Evolutionary conservation across 2,329 filamentous ascomycete genomes (phyloP), one percentile per base, ranked within the genome.

Genomic region (Ophioceras dolichostomum): DNA sequence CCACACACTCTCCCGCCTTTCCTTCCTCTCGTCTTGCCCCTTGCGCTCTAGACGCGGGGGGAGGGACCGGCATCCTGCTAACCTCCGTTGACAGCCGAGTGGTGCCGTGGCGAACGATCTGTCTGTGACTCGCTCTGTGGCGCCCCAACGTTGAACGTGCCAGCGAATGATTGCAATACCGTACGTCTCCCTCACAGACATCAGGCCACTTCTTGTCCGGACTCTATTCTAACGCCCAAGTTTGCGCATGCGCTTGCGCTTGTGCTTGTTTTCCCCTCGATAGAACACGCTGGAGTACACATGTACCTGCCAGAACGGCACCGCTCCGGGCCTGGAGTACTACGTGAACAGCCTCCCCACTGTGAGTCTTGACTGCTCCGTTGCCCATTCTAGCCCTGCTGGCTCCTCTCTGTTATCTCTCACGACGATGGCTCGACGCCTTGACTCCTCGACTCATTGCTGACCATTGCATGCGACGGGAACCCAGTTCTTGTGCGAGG

Each of bases 261-360:
- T 17, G 13, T 41, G 31, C 43, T n/a, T n/a, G n/a, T n/a, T n/a
- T n/a, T n/a, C n/a, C n/a, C n/a, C n/a, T n/a, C n/a, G n/a, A n/a
- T n/a, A 71, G 64, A 37, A 38, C 29, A 59, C 58, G 31, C 60
- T 75, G 31, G 45, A 54, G 37, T 75, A 62, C 55, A 45, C 50
- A 13, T 76, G 71, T 54, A 59, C 54, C 13, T 75, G 71, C 59
- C 37, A 49, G 24, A 70, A 73, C 54, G 56, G 52, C 47, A 62
- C 60, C 33, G 57, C 59, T 6, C 69, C 70, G 12, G 67, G 65
- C 40, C 62, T 76, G 32, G 57, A 71, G 52, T 62, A 67, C 52
- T 76, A 71, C 57, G 47, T 43, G 34, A 62, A 73, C 58, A 71
- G 69, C 3, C 56, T 76, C 45, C 62, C 64, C 34, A 62, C 57